Evolutionary conservation across 345 rosid species (phyloP).

Genomic region (Hibiscus mutabilis): DNA sequence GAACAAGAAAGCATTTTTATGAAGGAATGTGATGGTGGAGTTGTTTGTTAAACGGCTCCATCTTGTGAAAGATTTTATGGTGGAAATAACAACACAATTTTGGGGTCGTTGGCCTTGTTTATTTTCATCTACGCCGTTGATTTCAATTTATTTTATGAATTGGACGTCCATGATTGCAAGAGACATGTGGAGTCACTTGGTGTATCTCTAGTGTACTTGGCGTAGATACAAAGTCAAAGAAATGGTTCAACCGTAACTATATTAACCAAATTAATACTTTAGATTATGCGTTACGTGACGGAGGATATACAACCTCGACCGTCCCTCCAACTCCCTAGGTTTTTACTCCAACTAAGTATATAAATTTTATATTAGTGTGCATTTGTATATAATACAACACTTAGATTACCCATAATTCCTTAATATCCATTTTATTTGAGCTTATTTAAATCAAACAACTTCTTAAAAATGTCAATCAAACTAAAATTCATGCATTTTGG

Average conservation of each 20-base stretch:
- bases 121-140: neutral
- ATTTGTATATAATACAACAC: too few relatives aligned
- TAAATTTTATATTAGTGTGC: too few relatives aligned
- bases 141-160: neutral
- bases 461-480: too few relatives aligned
- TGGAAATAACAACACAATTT: constrained; percentile 17
- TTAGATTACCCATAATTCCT: too few relatives aligned
- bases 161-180: constrained; percentile 22
- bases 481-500: too few relatives aligned
- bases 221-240: constrained; percentile 27
- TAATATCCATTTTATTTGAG: too few relatives aligned
- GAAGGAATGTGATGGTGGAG: neutral
- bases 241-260: constrained; percentile 45
- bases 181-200: neutral
- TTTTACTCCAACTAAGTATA: neutral
- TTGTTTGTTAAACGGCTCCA: constrained; percentile 67
- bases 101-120: constrained; percentile 21
- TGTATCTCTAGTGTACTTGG: constrained; percentile 5
- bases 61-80: constrained; percentile 32
- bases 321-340: neutral
- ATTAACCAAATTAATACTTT: neutral
- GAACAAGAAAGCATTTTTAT: neutral
- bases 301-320: neutral
- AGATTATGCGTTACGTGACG: neutral
- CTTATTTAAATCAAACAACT: too few relatives aligned